Evolutionary conservation across 345 rosid genomes (phyloP).

Genomic region (Pistacia vera): DNA sequence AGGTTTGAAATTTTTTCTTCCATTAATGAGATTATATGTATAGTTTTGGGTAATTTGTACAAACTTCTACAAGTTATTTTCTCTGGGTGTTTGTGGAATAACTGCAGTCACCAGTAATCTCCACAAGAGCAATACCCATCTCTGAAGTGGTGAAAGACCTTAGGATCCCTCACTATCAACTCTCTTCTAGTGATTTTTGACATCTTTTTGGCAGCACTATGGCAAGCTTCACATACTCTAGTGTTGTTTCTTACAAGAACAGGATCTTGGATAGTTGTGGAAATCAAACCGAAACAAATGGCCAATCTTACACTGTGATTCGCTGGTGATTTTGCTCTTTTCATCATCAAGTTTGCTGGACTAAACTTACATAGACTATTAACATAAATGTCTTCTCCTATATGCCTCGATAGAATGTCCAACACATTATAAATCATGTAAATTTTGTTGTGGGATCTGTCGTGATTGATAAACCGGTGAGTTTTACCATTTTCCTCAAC

Average conservation of each 20-base stretch:
- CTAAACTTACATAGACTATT: constrained; percentile 39
- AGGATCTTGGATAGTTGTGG: constrained; percentile 46
- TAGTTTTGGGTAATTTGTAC: no score
- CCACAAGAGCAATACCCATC: constrained; percentile 57
- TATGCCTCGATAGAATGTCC: constrained; percentile 42
- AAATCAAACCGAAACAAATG: constrained; percentile 59
- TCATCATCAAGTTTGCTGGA: constrained; percentile 31
- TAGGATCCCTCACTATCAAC: constrained; percentile 55
- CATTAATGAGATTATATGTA: no score
- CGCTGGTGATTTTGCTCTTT: constrained; percentile 36
- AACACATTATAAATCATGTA: constrained; percentile 50
- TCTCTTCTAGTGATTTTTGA: constrained; percentile 53
- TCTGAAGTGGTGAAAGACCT: constrained; percentile 64
- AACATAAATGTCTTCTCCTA: constrained; percentile 39
- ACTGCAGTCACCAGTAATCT: constrained; percentile 48
- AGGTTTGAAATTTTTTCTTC: no score
- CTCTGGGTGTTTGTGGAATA: neutral
- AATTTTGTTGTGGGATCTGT: constrained; percentile 37
- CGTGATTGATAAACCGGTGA: constrained; percentile 52
- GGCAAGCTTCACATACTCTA: constrained; percentile 75
- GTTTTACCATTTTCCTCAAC: constrained; percentile 42
- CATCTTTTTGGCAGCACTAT: constrained; percentile 50
- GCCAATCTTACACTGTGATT: constrained; percentile 68
- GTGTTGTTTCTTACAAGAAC: constrained; percentile 59
- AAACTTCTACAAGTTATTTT: no score